Base-by-base conservation (phyloP, 2,329 filamentous ascomycete genomes). In the Penicillium sp. region DNA sequence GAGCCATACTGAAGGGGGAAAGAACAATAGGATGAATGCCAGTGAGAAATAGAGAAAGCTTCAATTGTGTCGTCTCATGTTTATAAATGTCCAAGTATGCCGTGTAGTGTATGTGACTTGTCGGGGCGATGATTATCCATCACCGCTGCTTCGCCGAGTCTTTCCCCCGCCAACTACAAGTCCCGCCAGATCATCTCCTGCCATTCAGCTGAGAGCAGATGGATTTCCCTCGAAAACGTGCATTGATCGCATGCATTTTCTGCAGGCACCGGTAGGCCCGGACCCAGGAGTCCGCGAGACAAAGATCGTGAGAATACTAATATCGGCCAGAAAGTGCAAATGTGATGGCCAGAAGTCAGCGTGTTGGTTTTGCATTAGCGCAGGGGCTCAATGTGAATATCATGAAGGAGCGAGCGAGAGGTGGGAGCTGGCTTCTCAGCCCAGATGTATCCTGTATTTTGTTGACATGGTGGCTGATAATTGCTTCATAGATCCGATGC, bases 181-280 rank as follows among this genome's bases (percentile, higher is more conserved):
- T n/a, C n/a, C n/a, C n/a, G n/a, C n/a, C n/a, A n/a, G n/a, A n/a
- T n/a, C n/a, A n/a, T n/a, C n/a, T n/a, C n/a, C n/a, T n/a, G n/a
- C n/a, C n/a, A n/a, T n/a, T n/a, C n/a, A n/a, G n/a, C n/a, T n/a
- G n/a, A n/a, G n/a, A n/a, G n/a, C n/a, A n/a, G n/a, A n/a, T n/a
- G n/a, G n/a, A 51, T 7, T 50, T 41, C 29, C 47, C 49, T 25
- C 41, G 49, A 19, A 51, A 51, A 43, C 41, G 48, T 33, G 48
- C 48, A 9, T 37, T 36, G 34, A 31, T 51, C 16, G 48, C 48
- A 23, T 51, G 48, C 33, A 44, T 33, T 20, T 51, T 51, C 29
- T 51, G 48, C 45, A 46, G 48, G 11, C 44, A 50, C 37, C 36
- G 48, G 48, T 50, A 34, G n/a, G 46, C 4, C n/a, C 6, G 10